A percentile compares a stretch with the other conserved stretches of the same genome.
Evolutionary conservation across 2,329 filamentous ascomycete species (phyloP).

Genomic region (Aspergillus tubingensis): DNA sequence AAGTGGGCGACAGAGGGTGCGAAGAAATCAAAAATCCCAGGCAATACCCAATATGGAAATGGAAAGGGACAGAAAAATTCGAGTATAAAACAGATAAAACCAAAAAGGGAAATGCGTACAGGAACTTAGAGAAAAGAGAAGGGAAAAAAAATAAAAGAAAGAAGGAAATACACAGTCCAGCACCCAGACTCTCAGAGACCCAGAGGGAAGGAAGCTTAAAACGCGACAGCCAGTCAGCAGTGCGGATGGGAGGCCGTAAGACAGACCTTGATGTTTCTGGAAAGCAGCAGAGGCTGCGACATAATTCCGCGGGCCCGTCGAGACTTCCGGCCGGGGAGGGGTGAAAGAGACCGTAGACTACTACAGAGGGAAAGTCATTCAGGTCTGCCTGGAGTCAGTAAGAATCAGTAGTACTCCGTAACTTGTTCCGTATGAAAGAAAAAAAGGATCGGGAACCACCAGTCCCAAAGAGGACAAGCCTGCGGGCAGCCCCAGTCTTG

Average conservation of each 20-base stretch:
- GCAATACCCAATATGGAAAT: too few relatives aligned
- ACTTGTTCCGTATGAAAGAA: too few relatives aligned
- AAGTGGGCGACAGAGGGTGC: too few relatives aligned
- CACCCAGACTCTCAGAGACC: background rate
- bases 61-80: background rate
- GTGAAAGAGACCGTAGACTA: too few relatives aligned
- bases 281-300: background rate
- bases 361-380: too few relatives aligned
- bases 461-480: background rate
- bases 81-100: background rate
- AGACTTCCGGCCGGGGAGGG: too few relatives aligned
- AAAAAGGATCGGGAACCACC: background rate
- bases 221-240: background rate
- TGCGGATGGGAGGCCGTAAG: background rate
- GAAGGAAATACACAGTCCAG: background rate
- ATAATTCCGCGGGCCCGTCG: background rate
- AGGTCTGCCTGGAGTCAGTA: too few relatives aligned
- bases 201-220: background rate
- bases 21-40: too few relatives aligned
- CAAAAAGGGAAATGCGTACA: background rate
- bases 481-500: background rate
- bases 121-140: too few relatives aligned
- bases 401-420: too few relatives aligned
- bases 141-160: background rate
- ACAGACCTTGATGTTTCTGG: background rate